Evolutionary conservation across 768 basidiomycete species (phyloP), one percentile per base, ranked within the genome.

Genomic region (Kwoniella bestiolae): DNA sequence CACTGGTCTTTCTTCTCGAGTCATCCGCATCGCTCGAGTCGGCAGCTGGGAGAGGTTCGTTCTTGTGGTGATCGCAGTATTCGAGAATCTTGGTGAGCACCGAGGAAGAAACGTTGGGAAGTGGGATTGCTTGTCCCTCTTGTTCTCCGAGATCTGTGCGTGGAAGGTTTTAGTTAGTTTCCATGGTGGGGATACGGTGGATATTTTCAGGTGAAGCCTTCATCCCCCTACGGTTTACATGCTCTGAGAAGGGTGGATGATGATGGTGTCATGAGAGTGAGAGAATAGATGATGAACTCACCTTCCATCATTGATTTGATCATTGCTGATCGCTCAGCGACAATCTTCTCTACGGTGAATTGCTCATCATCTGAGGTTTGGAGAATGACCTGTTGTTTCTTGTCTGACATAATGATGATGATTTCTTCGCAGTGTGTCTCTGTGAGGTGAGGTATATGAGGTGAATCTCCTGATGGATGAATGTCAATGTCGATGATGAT

Each of bases 261-360:
- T 28, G 47, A 46, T 52, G 47, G 25, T 26, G 34, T 16, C 45
- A 26, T 9, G 28, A 5, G 34, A 21, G 9, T 52, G 67, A 64
- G 25, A 50, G n/a, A 44, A 28, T 46, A 26, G 38, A 53, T n/a
- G n/a, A 9, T n/a, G n/a, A 9, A 71, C 84, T 44, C 63, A 92
- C 96, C 96, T 83, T 98, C 96, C 58, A 98, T 90, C 96, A 99
- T 97, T 85, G 96, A 95, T 86, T 95, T 96, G 83, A 99, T 96
- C 75, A 99, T 87, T 9, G 95, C 93, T 68, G 88, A 90, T 81
- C 96, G 91, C 84, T 94, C 91, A 61, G 92, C 92, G 62, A 99
- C 91, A 62, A 94, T 91, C 82, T 89, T 91, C 80, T 97, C 94
- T 70, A 94, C 91, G 57, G 86, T 85, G 84, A 95, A 99, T 69